A percentile compares a stretch with the other conserved stretches of the same genome.
phyloP scores from a whole-genome alignment of 352 stramenopile species.

The Pythium dissimile region DNA sequence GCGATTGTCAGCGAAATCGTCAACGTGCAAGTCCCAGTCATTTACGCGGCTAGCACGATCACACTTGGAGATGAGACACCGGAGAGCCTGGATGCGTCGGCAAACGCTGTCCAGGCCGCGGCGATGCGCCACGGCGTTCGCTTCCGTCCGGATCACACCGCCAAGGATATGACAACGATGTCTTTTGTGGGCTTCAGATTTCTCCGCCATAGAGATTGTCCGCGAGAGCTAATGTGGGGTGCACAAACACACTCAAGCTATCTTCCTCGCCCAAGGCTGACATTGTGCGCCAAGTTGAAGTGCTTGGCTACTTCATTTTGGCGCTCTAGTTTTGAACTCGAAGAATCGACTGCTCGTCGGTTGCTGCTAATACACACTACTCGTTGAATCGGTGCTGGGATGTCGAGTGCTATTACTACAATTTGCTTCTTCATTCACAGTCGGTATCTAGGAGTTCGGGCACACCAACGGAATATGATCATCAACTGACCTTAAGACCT shows the following conservation, averaged over 20 bases:
- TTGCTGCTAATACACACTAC: too few species aligned
- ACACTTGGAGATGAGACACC: neutral
- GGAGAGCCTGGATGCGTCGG: neutral
- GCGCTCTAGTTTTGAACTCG: too few species aligned
- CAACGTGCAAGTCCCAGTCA: neutral
- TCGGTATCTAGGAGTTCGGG: slow-evolving; percentile 35
- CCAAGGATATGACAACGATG: neutral
- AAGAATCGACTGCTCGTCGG: too few species aligned
- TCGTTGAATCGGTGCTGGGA: too few species aligned
- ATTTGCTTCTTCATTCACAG: too few species aligned
- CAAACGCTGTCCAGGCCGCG: neutral
- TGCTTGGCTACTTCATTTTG: too few species aligned
- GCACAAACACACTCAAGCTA: too few species aligned
- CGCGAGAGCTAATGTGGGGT: too few species aligned
- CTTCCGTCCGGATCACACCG: neutral
- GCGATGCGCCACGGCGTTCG: neutral
- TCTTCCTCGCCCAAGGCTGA: too few species aligned
- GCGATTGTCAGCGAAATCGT: neutral
- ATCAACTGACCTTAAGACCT: too few species aligned
- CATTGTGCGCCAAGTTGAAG: too few species aligned
- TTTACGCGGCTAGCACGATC: neutral
- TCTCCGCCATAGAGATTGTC: neutral
- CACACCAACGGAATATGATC: slow-evolving; percentile 50
- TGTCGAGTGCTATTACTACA: too few species aligned
- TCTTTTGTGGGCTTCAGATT: neutral